Percentiles rank a stretch among this genome's conserved stretches.
Conservation (phyloP, 495 filamentous ascomycete species). For the Xylaria nigripes region DNA sequence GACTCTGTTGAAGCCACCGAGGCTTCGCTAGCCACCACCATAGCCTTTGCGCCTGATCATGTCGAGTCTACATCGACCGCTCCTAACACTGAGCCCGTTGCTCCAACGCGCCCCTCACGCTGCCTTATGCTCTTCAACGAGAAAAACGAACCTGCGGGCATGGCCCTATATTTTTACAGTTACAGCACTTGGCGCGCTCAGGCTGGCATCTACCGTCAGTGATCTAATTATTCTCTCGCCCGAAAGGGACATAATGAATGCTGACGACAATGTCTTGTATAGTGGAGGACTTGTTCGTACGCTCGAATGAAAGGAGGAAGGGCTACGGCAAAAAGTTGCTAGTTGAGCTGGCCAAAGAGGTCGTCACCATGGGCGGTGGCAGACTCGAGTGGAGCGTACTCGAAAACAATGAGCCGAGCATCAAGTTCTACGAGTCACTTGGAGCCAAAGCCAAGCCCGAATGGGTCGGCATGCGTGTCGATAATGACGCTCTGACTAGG, state of each 20-base stretch:
- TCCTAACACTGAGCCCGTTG: slow-evolving; percentile 35
- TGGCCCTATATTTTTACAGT: slow-evolving; percentile 55
- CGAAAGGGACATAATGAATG: not conserved
- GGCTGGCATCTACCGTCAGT: slow-evolving; percentile 70
- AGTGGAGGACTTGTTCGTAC: slow-evolving; percentile 84
- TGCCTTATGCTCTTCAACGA: slow-evolving; percentile 41
- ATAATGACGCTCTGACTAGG: slow-evolving; percentile 58
- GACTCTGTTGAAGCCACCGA: slow-evolving; percentile 73
- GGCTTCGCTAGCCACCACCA: slow-evolving; percentile 59
- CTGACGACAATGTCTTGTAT: not conserved
- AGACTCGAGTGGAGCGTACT: slow-evolving; percentile 91
- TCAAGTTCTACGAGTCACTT: slow-evolving; percentile 77
- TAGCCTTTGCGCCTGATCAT: slow-evolving; percentile 60
- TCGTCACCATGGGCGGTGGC: slow-evolving; percentile 59
- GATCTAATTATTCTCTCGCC: not conserved
- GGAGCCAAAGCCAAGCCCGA: slow-evolving; percentile 77
- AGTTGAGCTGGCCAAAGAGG: slow-evolving; percentile 66
- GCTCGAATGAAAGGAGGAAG: slow-evolving; percentile 55
- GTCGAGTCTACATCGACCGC: slow-evolving; percentile 22
- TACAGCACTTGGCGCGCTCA: slow-evolving; percentile 74
- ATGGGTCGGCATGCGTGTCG: slow-evolving; percentile 88
- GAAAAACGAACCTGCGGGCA: slow-evolving; percentile 37
- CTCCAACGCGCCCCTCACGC: slow-evolving; percentile 35
- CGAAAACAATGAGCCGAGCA: slow-evolving; percentile 82
- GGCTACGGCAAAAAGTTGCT: slow-evolving; percentile 77